These are phyloP conservation scores for Bruguiera gymnorhiza DNA, from an alignment of 345 rosid genomes.

Conservation along the genomic window DNA sequence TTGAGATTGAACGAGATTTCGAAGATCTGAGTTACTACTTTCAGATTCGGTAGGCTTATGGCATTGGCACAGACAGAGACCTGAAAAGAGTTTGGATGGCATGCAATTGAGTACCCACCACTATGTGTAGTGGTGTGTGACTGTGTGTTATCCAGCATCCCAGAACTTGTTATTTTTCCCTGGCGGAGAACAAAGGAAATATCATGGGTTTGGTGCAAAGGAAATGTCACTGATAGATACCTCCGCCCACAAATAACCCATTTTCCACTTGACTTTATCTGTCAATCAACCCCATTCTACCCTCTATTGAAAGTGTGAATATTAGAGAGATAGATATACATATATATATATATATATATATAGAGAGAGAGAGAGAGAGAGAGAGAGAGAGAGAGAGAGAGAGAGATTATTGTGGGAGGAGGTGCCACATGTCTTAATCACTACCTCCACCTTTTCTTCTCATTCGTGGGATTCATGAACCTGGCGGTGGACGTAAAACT, in stretches of 20 bases:
- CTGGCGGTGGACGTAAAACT: not conserved
- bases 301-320: not conserved
- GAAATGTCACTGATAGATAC: not conserved
- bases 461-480: constrained; percentile 8
- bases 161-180: not conserved
- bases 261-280: constrained; percentile 5
- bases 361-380: not conserved
- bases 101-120: not conserved
- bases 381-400: constrained; percentile 1
- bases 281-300: constrained; percentile 1
- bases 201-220: constrained; percentile 26
- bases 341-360: too few relatives aligned
- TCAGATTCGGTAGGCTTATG: constrained; percentile 5
- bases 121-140: not conserved
- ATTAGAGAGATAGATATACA: too few relatives aligned
- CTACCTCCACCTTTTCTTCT: constrained; percentile 3
- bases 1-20: not conserved
- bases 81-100: constrained; percentile 1
- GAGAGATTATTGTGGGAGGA: too few relatives aligned
- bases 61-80: constrained; percentile 10
- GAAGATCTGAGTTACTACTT: constrained; percentile 7
- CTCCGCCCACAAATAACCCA: constrained; percentile 9
- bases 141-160: constrained; percentile 15
- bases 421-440: constrained; percentile 26
- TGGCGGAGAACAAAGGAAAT: not conserved